Percentiles rank a stretch among this genome's conserved stretches.
Evolutionary conservation across 768 basidiomycete genomes (phyloP).

Genomic region (Cystofilobasidium ferigula): DNA sequence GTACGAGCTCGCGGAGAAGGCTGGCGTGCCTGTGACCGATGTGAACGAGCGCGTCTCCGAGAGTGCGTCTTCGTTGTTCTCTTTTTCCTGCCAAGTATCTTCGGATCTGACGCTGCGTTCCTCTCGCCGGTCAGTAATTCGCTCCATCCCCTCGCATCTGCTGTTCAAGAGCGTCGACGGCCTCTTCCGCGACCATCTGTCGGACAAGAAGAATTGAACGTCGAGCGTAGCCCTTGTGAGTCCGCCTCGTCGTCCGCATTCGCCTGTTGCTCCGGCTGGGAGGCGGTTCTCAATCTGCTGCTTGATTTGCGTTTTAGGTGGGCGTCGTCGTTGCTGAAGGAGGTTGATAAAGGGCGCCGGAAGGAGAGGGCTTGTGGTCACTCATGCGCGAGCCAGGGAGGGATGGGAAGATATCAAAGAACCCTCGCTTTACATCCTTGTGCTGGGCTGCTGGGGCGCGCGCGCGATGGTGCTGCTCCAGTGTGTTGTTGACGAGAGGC

Average conservation of each 20-base stretch:
- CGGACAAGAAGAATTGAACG: constrained; percentile 9
- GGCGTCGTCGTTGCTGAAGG: not conserved
- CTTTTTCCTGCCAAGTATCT: not conserved
- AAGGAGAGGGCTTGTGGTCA: too few relatives aligned
- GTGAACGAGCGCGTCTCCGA: constrained; percentile 62
- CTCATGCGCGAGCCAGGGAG: too few relatives aligned
- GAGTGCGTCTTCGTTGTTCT: constrained; percentile 34
- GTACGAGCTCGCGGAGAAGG: constrained; percentile 67
- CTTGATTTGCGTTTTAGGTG: not conserved
- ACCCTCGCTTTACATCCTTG: too few relatives aligned
- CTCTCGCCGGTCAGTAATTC: constrained; percentile 46
- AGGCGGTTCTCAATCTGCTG: not conserved
- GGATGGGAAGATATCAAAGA: too few relatives aligned
- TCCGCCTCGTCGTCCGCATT: too few relatives aligned
- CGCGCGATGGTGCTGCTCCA: too few relatives aligned
- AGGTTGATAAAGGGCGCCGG: not conserved
- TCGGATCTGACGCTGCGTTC: not conserved
- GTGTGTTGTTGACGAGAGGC: too few relatives aligned
- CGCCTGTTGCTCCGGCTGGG: not conserved
- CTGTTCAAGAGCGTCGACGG: constrained; percentile 86
- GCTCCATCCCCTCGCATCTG: constrained; percentile 73
- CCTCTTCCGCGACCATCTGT: constrained; percentile 65
- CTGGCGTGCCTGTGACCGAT: constrained; percentile 38
- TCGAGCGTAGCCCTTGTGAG: not conserved
- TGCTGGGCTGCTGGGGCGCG: too few relatives aligned